Percentiles rank a stretch among this genome's conserved stretches.
phyloP scores from a whole-genome alignment of 2,329 filamentous ascomycete genomes.

The Byssothecium circinans region DNA sequence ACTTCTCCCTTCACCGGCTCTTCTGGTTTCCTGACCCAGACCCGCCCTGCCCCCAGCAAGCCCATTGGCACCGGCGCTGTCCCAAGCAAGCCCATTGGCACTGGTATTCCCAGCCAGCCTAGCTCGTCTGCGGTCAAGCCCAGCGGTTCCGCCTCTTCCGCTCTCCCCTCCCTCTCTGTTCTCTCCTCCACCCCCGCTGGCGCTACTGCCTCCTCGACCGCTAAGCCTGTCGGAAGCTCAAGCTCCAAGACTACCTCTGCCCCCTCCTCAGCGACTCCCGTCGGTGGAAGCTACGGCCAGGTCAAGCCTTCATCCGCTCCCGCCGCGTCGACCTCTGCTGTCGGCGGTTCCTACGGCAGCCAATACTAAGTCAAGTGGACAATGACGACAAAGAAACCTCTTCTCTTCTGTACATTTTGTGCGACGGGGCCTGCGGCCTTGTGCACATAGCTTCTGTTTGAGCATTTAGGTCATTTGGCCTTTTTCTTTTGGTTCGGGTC shows the following conservation, averaged over 20 bases:
- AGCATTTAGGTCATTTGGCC: constrained; percentile 3
- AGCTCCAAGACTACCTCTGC: not conserved
- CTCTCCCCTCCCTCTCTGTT: constrained; percentile 10
- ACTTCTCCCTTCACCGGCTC: constrained; percentile 30
- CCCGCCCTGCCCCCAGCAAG: constrained; percentile 21
- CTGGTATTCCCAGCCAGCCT: constrained; percentile 10
- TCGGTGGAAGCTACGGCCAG: not conserved
- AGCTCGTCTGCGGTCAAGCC: constrained; percentile 12
- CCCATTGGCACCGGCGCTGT: constrained; percentile 20
- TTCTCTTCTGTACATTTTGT: constrained; percentile 9
- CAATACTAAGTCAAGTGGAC: constrained; percentile 3
- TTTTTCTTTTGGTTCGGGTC: constrained; percentile 4
- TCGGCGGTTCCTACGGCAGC: constrained; percentile 7
- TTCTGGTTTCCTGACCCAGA: constrained; percentile 37
- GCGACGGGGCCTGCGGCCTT: constrained; percentile 7
- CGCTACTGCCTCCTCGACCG: constrained; percentile 6
- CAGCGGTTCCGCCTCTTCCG: constrained; percentile 21
- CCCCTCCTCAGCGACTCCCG: not conserved
- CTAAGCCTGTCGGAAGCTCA: constrained; percentile 12
- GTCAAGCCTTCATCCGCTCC: constrained; percentile 2
- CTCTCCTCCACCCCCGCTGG: constrained; percentile 7
- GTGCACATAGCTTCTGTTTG: constrained; percentile 7
- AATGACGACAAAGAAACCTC: not conserved
- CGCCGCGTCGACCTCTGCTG: constrained; percentile 6
- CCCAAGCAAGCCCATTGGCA: constrained; percentile 17